A percentile compares a stretch with the other conserved stretches of the same genome.
Evolutionary conservation across 768 basidiomycete species (phyloP).

Genomic region (Russula dissimulans): DNA sequence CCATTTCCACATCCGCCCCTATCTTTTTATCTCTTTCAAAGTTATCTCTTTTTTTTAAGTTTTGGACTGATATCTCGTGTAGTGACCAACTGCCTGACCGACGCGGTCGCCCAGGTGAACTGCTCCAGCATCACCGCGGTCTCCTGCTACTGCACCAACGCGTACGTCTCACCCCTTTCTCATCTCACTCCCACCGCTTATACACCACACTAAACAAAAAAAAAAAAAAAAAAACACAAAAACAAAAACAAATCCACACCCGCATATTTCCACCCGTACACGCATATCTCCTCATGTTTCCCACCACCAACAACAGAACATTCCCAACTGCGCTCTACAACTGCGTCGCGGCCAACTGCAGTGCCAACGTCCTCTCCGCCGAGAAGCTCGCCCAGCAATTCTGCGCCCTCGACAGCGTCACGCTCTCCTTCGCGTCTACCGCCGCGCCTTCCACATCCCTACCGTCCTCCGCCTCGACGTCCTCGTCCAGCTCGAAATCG

Average conservation of each 20-base stretch:
- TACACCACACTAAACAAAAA: neutral
- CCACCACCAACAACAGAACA: constrained; percentile 16
- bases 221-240: neutral
- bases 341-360: constrained; percentile 33
- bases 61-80: neutral
- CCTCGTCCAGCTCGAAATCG: neutral
- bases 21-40: neutral
- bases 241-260: too few relatives aligned
- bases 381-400: constrained; percentile 41
- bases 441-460: constrained; percentile 11
- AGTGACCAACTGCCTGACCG: constrained; percentile 40
- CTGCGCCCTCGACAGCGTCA: constrained; percentile 33
- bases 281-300: neutral
- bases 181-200: too few relatives aligned
- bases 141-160: constrained; percentile 41
- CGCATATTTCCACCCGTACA: too few relatives aligned
- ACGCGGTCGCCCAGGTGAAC: constrained; percentile 31
- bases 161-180: constrained; percentile 15
- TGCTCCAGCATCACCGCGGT: constrained; percentile 40
- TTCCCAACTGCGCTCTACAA: constrained; percentile 32
- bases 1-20: neutral
- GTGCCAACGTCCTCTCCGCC: constrained; percentile 30
- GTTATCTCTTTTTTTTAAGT: neutral
- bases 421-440: constrained; percentile 32
- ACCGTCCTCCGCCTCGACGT: neutral